A percentile compares a stretch with the other conserved stretches of the same genome.
Evolutionary conservation across 2,329 filamentous ascomycete genomes (phyloP).

Genomic region (Neoscytalidium dimidiatum): DNA sequence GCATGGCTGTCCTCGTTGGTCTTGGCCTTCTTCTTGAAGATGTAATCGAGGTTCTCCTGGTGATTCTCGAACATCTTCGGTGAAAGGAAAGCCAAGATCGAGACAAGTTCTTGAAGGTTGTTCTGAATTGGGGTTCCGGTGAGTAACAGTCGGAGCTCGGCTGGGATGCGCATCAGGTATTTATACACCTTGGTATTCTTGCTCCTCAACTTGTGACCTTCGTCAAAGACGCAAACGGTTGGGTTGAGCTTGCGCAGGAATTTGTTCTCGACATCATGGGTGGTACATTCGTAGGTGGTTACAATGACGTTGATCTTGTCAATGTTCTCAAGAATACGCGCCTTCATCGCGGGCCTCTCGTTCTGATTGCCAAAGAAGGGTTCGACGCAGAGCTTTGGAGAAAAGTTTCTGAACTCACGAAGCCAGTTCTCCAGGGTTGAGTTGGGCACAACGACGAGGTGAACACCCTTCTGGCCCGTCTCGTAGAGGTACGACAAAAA

Average conservation of each 20-base stretch:
- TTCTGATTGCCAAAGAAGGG: conserved; percentile 72
- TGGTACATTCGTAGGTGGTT: conserved; percentile 66
- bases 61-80: conserved; percentile 77
- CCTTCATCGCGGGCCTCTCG: conserved; percentile 68
- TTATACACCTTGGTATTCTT: conserved; percentile 78
- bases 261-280: conserved; percentile 57
- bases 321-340: conserved; percentile 64
- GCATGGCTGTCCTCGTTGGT: conserved; percentile 76
- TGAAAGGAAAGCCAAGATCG: conserved; percentile 91
- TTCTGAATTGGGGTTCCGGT: conserved; percentile 92
- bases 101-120: conserved; percentile 88
- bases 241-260: conserved; percentile 63
- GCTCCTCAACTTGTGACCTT: conserved; percentile 93
- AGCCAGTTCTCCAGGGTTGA: conserved; percentile 97
- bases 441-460: conserved; percentile 87
- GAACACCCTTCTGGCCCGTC: conserved; percentile 66
- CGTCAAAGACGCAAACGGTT: conserved; percentile 77
- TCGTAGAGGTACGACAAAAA: conserved; percentile 84
- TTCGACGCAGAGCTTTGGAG: conserved; percentile 68
- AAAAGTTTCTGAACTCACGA: conserved; percentile 84
- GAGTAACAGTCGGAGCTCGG: conserved; percentile 82
- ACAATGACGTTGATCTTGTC: conserved; percentile 69
- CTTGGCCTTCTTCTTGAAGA: conserved; percentile 91
- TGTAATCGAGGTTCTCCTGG: conserved; percentile 75
- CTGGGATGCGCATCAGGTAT: conserved; percentile 73